Evolutionary conservation across 352 stramenopile species (phyloP).

Genomic region (Pythium insidiosum): DNA sequence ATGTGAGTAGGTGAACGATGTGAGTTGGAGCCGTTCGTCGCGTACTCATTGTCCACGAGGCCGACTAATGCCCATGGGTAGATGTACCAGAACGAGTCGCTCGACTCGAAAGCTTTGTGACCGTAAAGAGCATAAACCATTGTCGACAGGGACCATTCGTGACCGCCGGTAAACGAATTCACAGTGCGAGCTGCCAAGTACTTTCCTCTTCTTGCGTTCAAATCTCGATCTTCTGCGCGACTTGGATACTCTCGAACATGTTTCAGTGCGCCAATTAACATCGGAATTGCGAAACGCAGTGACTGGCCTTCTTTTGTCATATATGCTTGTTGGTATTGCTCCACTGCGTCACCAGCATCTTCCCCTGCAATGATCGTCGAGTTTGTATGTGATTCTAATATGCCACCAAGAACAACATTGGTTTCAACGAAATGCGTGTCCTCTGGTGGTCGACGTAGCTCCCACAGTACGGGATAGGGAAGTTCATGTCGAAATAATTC

Average conservation of each 20-base stretch:
- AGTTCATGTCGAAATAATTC: background rate
- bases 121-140: slow-evolving; percentile 1
- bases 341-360: slow-evolving; percentile 2
- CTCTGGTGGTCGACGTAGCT: background rate
- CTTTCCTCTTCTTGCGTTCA: background rate
- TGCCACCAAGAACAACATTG: slow-evolving; percentile 1
- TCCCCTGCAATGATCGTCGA: slow-evolving; percentile 2
- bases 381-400: slow-evolving; percentile 2
- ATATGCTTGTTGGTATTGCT: slow-evolving; percentile 6
- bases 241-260: background rate
- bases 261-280: slow-evolving; percentile 1
- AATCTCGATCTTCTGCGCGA: slow-evolving; percentile 4
- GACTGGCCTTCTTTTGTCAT: slow-evolving; percentile 4
- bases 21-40: background rate
- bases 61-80: background rate
- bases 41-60: background rate
- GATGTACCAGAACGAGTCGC: slow-evolving; percentile 6
- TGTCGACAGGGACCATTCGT: slow-evolving; percentile 2
- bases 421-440: slow-evolving; percentile 3
- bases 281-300: background rate
- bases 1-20: too few relatives aligned
- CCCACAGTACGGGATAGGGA: background rate
- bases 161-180: slow-evolving; percentile 1
- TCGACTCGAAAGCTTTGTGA: background rate
- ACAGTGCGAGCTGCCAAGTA: slow-evolving; percentile 1